These are phyloP conservation scores for Alnus rubra DNA, from an alignment of 306 rosid genomes.

Conservation along the genomic window DNA sequence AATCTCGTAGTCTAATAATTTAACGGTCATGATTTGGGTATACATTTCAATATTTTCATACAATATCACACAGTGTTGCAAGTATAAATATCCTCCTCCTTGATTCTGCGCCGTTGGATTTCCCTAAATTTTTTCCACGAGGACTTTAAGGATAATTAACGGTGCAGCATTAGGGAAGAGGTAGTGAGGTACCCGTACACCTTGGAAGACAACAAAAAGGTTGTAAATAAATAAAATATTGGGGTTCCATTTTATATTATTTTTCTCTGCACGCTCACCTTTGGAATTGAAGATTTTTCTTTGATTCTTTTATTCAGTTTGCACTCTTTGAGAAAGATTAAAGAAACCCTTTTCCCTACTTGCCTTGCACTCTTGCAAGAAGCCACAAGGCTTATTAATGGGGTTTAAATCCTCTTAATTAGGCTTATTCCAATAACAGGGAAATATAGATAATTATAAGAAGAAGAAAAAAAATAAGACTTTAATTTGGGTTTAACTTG, in stretches of 20 bases:
- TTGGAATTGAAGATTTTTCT: constrained; percentile 22
- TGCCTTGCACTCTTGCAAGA: constrained; percentile 9
- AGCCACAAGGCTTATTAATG: not conserved
- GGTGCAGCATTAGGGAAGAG: not conserved
- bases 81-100: not conserved
- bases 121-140: not conserved
- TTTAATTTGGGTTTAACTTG: no score
- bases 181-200: not conserved
- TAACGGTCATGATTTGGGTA: constrained; percentile 46
- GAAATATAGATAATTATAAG: no score
- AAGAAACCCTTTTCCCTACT: constrained; percentile 7
- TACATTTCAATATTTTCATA: not conserved
- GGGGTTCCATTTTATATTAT: constrained; percentile 11
- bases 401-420: no score
- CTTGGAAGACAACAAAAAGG: not conserved
- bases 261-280: constrained; percentile 49
- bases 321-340: constrained; percentile 24
- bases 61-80: not conserved
- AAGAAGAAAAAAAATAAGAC: no score
- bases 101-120: not conserved
- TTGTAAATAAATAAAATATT: not conserved
- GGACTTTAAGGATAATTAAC: not conserved
- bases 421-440: no score
- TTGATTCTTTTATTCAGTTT: constrained; percentile 13
- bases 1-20: constrained; percentile 22